These are phyloP conservation scores for Thelephora ganbajun DNA, from an alignment of 768 basidiomycete genomes.

Conservation along the genomic window DNA sequence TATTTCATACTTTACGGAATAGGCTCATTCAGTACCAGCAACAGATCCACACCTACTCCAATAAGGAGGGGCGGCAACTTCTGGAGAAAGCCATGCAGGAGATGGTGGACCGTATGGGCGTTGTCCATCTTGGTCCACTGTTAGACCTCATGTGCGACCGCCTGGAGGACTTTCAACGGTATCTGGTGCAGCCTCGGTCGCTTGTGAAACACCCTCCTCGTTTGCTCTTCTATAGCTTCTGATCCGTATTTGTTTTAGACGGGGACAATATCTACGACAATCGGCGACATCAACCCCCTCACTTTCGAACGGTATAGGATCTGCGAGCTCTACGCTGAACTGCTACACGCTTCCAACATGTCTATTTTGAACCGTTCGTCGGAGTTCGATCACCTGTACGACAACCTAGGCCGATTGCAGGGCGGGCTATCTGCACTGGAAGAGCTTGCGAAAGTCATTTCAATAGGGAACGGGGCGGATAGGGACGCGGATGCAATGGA, in stretches of 20 bases:
- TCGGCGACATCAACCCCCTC: conserved; percentile 64
- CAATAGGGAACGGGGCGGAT: conserved; percentile 42
- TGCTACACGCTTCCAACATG: conserved; percentile 98
- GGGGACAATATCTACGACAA: conserved; percentile 55
- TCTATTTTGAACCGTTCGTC: conserved; percentile 75
- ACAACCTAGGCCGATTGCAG: conserved; percentile 68
- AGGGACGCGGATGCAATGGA: conserved; percentile 43
- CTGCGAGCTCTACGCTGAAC: conserved; percentile 92
- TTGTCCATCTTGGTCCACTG: conserved; percentile 82
- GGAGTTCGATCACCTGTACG: conserved; percentile 60
- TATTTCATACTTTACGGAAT: conserved; percentile 88
- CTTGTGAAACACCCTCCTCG: conserved; percentile 32
- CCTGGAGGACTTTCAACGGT: conserved; percentile 54
- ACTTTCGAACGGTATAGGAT: conserved; percentile 94
- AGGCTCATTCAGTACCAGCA: conserved; percentile 82
- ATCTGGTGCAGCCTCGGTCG: conserved; percentile 61
- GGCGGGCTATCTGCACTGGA: conserved; percentile 82
- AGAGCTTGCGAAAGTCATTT: conserved; percentile 75
- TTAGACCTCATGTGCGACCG: conserved; percentile 59
- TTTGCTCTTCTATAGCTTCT: neutral
- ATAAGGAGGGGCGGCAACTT: conserved; percentile 47
- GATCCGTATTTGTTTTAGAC: conserved; percentile 25
- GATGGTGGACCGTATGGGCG: conserved; percentile 73
- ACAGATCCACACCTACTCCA: conserved; percentile 22
- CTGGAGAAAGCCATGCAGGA: conserved; percentile 64